Percentiles rank a stretch among this genome's conserved stretches.
These are phyloP conservation scores for Candida broadrunensis DNA, from an alignment of 805 yeast genomes.

Conservation along the genomic window DNA sequence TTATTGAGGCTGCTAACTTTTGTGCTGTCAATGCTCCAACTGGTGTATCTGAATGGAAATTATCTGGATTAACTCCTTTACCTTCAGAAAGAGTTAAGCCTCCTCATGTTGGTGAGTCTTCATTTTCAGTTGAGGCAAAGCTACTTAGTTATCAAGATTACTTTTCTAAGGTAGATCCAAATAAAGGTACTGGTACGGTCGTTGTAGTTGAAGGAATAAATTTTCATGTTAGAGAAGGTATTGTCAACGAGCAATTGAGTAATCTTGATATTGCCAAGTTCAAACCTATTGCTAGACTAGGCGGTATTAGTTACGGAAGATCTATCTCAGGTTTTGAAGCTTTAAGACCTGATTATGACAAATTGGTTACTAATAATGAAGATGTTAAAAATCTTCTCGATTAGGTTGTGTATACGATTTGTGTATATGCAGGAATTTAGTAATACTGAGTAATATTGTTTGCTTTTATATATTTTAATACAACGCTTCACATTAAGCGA, in stretches of 20 bases:
- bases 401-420: not conserved
- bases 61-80: slow-evolving; percentile 50
- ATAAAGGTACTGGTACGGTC: slow-evolving; percentile 33
- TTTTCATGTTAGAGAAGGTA: slow-evolving; percentile 57
- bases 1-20: slow-evolving; percentile 60
- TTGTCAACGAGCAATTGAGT: slow-evolving; percentile 38
- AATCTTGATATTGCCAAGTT: slow-evolving; percentile 44
- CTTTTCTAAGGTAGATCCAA: slow-evolving; percentile 37
- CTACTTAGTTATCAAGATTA: slow-evolving; percentile 41
- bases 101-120: slow-evolving; percentile 59
- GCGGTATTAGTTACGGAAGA: slow-evolving; percentile 44
- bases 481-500: too few relatives aligned
- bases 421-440: not conserved
- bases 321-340: slow-evolving; percentile 44
- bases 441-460: too few relatives aligned
- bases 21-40: slow-evolving; percentile 46
- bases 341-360: slow-evolving; percentile 40
- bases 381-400: not conserved
- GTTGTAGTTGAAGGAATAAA: slow-evolving; percentile 53
- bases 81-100: slow-evolving; percentile 47
- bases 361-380: slow-evolving; percentile 6
- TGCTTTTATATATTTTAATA: too few relatives aligned
- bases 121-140: slow-evolving; percentile 57
- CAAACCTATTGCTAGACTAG: slow-evolving; percentile 55
- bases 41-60: slow-evolving; percentile 53